Evolutionary conservation across 106 monocot species (phyloP).

Genomic region (Dendrobium huoshanense): DNA sequence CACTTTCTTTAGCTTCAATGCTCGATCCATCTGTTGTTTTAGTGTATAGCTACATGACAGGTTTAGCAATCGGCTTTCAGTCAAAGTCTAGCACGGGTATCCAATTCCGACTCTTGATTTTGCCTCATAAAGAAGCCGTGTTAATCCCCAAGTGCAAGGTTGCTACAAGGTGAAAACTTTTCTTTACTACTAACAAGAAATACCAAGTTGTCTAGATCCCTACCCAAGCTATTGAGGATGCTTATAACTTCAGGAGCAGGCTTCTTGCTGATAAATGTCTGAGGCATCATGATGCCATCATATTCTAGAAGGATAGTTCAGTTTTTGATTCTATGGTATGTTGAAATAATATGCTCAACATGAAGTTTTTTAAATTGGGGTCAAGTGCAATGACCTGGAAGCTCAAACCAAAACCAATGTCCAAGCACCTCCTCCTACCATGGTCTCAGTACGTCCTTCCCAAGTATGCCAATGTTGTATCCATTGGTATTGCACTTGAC

Average conservation of each 20-base stretch:
- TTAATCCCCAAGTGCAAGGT: conserved; percentile 28
- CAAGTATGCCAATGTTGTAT: conserved; percentile 28
- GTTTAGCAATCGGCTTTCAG: conserved; percentile 54
- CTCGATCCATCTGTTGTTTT: conserved; percentile 40
- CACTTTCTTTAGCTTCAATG: conserved; percentile 50
- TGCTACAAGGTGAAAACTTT: conserved; percentile 33
- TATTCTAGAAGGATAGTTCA: conserved; percentile 44
- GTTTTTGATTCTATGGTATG: conserved; percentile 23
- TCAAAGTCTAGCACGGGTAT: conserved; percentile 11
- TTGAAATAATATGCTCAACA: conserved; percentile 8
- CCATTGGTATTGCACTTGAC: conserved; percentile 38
- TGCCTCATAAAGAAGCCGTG: conserved; percentile 10
- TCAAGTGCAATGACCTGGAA: conserved; percentile 43
- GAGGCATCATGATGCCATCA: conserved; percentile 47
- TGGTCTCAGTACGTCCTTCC: conserved; percentile 50
- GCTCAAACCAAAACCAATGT: conserved; percentile 44
- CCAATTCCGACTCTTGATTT: background rate
- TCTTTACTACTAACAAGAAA: conserved; percentile 45
- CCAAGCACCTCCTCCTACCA: conserved; percentile 32
- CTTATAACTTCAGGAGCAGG: conserved; percentile 24
- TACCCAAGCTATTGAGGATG: conserved; percentile 33
- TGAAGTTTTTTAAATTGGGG: conserved; percentile 35
- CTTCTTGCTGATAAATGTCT: conserved; percentile 20
- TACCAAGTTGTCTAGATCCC: conserved; percentile 31
- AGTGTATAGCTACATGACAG: conserved; percentile 53